A percentile compares a stretch with the other conserved stretches of the same genome.
phyloP scores from a whole-genome alignment of 2,329 filamentous ascomycete genomes.

The Penicillium sp. region DNA sequence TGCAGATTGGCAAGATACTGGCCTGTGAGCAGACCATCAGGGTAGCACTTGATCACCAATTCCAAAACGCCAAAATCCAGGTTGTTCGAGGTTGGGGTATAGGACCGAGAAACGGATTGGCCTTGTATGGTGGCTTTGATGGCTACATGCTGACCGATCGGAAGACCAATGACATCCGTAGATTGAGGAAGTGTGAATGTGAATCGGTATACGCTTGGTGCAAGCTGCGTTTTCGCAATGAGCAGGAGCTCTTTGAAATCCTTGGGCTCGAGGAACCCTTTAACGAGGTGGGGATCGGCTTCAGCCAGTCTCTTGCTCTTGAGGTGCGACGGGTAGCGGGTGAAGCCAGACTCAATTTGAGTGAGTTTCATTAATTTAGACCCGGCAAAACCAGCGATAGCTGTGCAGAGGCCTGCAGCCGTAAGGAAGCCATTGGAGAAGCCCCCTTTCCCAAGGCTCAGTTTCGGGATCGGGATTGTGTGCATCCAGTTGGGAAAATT shows the following conservation, averaged over 20 bases:
- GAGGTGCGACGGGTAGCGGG: constrained; percentile 43
- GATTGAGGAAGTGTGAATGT: constrained; percentile 56
- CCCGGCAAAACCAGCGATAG: constrained; percentile 18
- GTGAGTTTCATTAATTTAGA: constrained; percentile 23
- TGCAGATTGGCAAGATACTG: constrained; percentile 40
- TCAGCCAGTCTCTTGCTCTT: constrained; percentile 43
- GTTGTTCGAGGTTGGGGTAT: constrained; percentile 56
- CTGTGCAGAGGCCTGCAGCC: constrained; percentile 14
- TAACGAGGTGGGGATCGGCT: constrained; percentile 46
- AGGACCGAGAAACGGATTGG: constrained; percentile 57
- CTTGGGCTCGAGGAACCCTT: constrained; percentile 59
- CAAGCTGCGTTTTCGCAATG: constrained; percentile 30
- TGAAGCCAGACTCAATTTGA: constrained; percentile 34
- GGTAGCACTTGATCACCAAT: constrained; percentile 46
- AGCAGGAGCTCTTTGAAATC: constrained; percentile 58
- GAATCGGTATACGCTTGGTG: constrained; percentile 49
- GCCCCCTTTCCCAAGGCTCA: constrained; percentile 13
- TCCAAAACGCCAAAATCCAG: constrained; percentile 42
- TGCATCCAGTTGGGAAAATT: neutral
- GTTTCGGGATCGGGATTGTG: neutral
- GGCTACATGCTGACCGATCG: constrained; percentile 63
- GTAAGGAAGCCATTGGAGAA: constrained; percentile 27
- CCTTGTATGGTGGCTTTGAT: constrained; percentile 58
- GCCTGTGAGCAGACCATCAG: constrained; percentile 42
- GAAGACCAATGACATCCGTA: constrained; percentile 58